Conservation (phyloP, 768 basidiomycete species). For the Auriscalpium orientale region DNA sequence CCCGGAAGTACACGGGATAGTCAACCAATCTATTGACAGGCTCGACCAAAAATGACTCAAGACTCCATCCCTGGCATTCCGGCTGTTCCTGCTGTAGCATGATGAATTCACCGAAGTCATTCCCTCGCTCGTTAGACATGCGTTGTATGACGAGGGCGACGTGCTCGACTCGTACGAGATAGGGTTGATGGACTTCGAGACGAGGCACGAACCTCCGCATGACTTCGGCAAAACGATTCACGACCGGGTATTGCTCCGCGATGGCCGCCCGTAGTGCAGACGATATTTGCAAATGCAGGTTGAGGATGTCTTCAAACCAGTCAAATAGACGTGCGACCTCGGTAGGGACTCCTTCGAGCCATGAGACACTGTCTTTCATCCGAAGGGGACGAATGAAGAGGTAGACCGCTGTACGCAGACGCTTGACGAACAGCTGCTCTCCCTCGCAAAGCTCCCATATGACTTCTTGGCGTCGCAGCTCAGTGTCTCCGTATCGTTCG, state of each 20-base stretch:
- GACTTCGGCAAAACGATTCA: constrained; percentile 49
- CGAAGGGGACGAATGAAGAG: constrained; percentile 76
- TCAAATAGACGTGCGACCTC: constrained; percentile 71
- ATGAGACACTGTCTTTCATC: constrained; percentile 55
- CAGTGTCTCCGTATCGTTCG: constrained; percentile 36
- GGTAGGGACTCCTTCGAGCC: constrained; percentile 76
- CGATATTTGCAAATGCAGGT: constrained; percentile 62
- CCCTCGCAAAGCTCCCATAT: constrained; percentile 63
- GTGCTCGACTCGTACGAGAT: constrained; percentile 64
- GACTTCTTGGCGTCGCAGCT: constrained; percentile 56
- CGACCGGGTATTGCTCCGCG: constrained; percentile 33
- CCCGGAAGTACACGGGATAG: constrained; percentile 70
- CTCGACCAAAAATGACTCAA: constrained; percentile 65
- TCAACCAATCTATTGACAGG: constrained; percentile 66
- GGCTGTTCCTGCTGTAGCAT: constrained; percentile 50
- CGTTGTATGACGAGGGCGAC: constrained; percentile 46
- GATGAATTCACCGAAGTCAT: constrained; percentile 83
- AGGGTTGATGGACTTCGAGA: constrained; percentile 82
- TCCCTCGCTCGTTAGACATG: constrained; percentile 39
- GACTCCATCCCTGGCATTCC: constrained; percentile 52
- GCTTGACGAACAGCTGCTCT: constrained; percentile 62
- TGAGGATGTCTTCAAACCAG: constrained; percentile 82
- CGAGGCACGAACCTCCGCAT: constrained; percentile 55
- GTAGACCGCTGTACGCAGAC: constrained; percentile 56
- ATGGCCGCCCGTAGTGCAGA: constrained; percentile 37